These are phyloP conservation scores for Delphinella strobiligena DNA, from an alignment of 2,329 filamentous ascomycete genomes.

Conservation along the genomic window DNA sequence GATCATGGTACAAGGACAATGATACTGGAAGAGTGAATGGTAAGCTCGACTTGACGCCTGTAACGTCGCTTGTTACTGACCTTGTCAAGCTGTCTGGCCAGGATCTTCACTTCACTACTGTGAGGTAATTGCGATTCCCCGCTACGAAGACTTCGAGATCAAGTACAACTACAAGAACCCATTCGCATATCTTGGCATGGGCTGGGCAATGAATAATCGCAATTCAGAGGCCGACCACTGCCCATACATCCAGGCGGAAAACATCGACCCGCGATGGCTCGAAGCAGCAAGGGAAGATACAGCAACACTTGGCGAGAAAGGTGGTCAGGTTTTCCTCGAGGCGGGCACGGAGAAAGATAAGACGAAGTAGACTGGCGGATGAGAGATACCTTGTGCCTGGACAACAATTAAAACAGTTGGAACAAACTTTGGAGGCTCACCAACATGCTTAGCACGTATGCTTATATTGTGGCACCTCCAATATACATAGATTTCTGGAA, in stretches of 20 bases:
- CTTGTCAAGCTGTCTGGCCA: conserved; percentile 34
- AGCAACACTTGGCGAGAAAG: background rate
- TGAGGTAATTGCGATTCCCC: conserved; percentile 25
- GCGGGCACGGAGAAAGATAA: background rate
- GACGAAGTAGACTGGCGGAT: no score
- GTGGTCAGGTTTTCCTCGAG: background rate
- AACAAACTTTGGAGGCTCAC: no score
- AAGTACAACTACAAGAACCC: conserved; percentile 26
- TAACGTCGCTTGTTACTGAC: background rate
- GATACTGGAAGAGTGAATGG: conserved; percentile 31
- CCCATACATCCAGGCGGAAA: conserved; percentile 27
- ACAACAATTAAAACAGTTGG: no score
- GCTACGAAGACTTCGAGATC: conserved; percentile 34
- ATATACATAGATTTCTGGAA: no score
- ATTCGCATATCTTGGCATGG: conserved; percentile 32
- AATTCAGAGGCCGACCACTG: conserved; percentile 20
- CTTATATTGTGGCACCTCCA: no score
- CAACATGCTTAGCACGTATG: no score
- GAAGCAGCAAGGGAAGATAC: conserved; percentile 6
- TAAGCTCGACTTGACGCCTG: background rate
- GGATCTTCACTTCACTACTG: conserved; percentile 39
- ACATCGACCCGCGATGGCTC: conserved; percentile 32
- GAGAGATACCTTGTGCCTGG: no score
- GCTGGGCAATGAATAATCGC: conserved; percentile 22
- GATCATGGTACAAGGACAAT: conserved; percentile 36